Conservation (phyloP, 257 asterid genomes). For the Ballota nigra region DNA sequence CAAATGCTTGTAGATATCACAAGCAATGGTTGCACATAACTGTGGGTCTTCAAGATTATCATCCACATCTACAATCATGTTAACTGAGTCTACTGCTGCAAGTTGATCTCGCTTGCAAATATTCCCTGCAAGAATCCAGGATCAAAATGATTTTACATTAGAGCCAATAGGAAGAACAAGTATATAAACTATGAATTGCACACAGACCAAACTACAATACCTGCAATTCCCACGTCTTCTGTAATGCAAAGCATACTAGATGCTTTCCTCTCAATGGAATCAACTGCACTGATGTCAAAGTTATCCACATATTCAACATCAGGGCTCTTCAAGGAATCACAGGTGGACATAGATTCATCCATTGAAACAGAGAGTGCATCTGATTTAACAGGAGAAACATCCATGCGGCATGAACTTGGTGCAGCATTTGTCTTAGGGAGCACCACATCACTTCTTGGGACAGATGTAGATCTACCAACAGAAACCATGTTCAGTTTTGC, state of each 20-base stretch:
- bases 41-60: conserved; percentile 73
- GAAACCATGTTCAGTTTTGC: conserved; percentile 42
- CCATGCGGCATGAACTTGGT: conserved; percentile 33
- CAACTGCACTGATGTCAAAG: conserved; percentile 48
- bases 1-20: conserved; percentile 86
- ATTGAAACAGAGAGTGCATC: conserved; percentile 61
- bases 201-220: conserved; percentile 34
- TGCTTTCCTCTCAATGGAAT: conserved; percentile 66
- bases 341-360: conserved; percentile 90
- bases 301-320: conserved; percentile 83
- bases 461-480: conserved; percentile 29
- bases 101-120: conserved; percentile 65
- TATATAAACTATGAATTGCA: not conserved
- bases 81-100: conserved; percentile 39
- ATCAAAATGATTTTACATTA: not conserved
- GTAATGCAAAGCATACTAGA: conserved; percentile 62
- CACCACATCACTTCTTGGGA: conserved; percentile 32
- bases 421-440: conserved; percentile 26
- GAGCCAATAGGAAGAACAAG: not conserved
- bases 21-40: conserved; percentile 83
- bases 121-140: conserved; percentile 38
- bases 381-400: conserved; percentile 46
- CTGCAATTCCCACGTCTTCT: conserved; percentile 46
- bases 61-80: conserved; percentile 57
- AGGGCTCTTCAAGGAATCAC: conserved; percentile 81